Percentiles rank a stretch among this genome's conserved stretches.
phyloP scores from a whole-genome alignment of 2,329 filamentous ascomycete genomes.

The Bipolaris victoriae region DNA sequence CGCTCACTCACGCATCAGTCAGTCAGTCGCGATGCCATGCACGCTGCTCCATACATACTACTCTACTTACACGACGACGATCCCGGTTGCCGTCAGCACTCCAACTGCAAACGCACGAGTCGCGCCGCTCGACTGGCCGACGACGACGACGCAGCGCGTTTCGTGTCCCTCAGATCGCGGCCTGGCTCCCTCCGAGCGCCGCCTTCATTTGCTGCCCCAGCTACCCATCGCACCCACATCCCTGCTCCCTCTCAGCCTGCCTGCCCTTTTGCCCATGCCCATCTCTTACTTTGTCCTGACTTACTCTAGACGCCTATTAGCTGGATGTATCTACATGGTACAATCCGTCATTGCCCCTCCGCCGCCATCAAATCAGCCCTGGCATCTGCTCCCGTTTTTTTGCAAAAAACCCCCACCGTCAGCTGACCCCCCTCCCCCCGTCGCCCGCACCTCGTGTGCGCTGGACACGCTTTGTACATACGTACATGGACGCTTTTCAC shows the following conservation, averaged over 20 bases:
- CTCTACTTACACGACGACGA: constrained; percentile 21
- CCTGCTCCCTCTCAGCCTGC: constrained; percentile 30
- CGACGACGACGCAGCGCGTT: constrained; percentile 32
- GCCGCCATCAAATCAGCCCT: constrained; percentile 14
- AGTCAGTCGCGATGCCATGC: constrained; percentile 17
- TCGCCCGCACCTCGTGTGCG: constrained; percentile 29
- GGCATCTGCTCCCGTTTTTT: not conserved
- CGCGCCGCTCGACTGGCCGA: constrained; percentile 61
- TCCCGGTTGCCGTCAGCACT: constrained; percentile 27
- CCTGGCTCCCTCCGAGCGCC: constrained; percentile 25
- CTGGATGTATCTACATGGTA: not conserved
- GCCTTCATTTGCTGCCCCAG: constrained; percentile 42
- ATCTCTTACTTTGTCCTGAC: no score
- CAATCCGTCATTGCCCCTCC: constrained; percentile 24
- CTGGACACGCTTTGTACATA: not conserved
- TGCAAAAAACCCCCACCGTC: constrained; percentile 23
- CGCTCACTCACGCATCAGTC: constrained; percentile 14
- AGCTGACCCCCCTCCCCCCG: constrained; percentile 31
- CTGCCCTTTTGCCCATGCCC: constrained; percentile 23
- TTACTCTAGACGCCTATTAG: no score
- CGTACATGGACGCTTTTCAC: not conserved
- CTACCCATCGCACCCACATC: constrained; percentile 19
- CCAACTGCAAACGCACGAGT: constrained; percentile 71
- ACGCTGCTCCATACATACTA: no score
- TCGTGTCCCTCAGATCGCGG: constrained; percentile 27